Conservation (phyloP, 2,329 filamentous ascomycete genomes). For the Trichoderma oligosporum region DNA sequence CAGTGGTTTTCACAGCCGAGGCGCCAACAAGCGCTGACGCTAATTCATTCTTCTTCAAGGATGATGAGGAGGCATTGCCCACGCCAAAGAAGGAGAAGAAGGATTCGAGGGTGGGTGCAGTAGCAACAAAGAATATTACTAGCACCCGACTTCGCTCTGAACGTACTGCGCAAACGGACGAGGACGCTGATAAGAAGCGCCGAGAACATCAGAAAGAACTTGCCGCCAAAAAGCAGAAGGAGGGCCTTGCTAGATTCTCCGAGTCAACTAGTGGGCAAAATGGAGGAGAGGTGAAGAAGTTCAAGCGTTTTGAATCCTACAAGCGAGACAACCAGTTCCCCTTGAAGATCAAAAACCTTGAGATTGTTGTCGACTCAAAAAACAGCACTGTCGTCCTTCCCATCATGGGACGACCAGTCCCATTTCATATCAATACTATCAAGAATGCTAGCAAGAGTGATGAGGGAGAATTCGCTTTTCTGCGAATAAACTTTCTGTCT, state of each 20-base stretch:
- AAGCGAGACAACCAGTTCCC: conserved; percentile 96
- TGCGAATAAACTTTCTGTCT: conserved; percentile 95
- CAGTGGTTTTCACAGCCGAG: conserved; percentile 88
- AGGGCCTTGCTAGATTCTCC: conserved; percentile 80
- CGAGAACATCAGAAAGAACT: conserved; percentile 90
- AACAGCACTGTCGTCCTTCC: conserved; percentile 87
- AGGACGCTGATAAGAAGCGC: conserved; percentile 82
- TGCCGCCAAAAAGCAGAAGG: conserved; percentile 80
- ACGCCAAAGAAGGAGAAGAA: conserved; percentile 89
- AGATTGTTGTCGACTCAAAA: conserved; percentile 87
- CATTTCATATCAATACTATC: conserved; percentile 96
- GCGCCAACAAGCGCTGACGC: conserved; percentile 88
- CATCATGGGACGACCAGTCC: conserved; percentile 94
- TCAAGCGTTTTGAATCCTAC: conserved; percentile 98
- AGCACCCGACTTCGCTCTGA: conserved; percentile 90
- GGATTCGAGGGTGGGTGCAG: conserved; percentile 75
- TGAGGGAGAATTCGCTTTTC: conserved; percentile 87
- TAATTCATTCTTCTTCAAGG: conserved; percentile 98
- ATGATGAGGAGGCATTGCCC: conserved; percentile 84
- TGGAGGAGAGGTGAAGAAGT: conserved; percentile 92
- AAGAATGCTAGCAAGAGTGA: conserved; percentile 99
- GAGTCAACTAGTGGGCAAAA: conserved; percentile 82
- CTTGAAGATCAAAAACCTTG: conserved; percentile 73
- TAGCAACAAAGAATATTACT: conserved; percentile 92
- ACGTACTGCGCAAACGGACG: conserved; percentile 79